phyloP scores from a whole-genome alignment of 306 rosid species.

The Pyrus pyrifolia region DNA sequence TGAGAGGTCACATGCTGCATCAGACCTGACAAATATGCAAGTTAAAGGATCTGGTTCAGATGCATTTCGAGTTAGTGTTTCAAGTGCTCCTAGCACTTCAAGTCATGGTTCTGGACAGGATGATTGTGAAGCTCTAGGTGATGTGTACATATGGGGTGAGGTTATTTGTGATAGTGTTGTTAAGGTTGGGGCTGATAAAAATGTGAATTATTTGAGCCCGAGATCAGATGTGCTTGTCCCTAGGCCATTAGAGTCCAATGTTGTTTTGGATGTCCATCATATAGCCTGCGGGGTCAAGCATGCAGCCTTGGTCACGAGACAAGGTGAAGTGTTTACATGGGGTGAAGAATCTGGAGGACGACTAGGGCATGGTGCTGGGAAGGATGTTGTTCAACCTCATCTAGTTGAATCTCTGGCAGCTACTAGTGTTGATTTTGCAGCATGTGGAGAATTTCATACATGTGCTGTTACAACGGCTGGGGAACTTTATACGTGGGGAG shows the following conservation, averaged over 20 bases:
- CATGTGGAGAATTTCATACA: slow-evolving; percentile 97
- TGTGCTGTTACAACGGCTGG: slow-evolving; percentile 94
- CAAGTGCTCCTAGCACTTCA: slow-evolving; percentile 97
- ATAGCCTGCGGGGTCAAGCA: slow-evolving; percentile 95
- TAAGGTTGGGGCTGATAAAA: slow-evolving; percentile 68
- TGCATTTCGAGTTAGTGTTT: slow-evolving; percentile 93
- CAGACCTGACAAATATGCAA: slow-evolving; percentile 79
- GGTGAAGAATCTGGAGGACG: slow-evolving; percentile 99
- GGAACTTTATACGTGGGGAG: slow-evolving; percentile 96
- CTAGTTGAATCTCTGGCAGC: slow-evolving; percentile 79
- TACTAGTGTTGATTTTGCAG: slow-evolving; percentile 65
- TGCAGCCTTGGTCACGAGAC: slow-evolving; percentile 87
- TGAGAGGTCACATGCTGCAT: slow-evolving; percentile 70
- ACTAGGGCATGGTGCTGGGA: slow-evolving; percentile 96
- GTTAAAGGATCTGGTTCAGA: slow-evolving; percentile 91
- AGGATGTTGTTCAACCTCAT: slow-evolving; percentile 74
- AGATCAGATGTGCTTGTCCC: slow-evolving; percentile 91
- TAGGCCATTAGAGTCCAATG: slow-evolving; percentile 71
- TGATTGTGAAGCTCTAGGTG: slow-evolving; percentile 94
- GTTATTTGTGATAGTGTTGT: slow-evolving; percentile 61
- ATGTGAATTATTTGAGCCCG: slow-evolving; percentile 41
- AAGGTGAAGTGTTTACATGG: slow-evolving; percentile 96
- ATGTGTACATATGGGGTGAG: slow-evolving; percentile 98
- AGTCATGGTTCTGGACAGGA: slow-evolving; percentile 96
- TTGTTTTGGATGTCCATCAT: slow-evolving; percentile 81